Evolutionary conservation across 495 filamentous ascomycete genomes (phyloP), one percentile per base, ranked within the genome.

Genomic region (Podospora tetraspora): DNA sequence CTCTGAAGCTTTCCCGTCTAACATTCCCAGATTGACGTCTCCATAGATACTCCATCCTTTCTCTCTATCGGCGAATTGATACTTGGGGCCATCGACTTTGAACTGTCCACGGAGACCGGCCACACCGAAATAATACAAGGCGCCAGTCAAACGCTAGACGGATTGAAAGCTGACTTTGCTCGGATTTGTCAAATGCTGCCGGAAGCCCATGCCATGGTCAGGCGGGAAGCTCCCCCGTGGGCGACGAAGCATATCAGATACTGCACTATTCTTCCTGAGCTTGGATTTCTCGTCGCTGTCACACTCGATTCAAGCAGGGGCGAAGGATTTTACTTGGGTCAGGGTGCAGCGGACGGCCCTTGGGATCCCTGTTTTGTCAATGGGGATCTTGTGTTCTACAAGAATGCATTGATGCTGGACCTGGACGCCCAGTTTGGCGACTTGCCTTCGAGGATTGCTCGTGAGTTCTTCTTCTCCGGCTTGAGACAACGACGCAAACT

Each of bases 211-310:
- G 81, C 82, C 24, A 79, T 85, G 6, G 81, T 97, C 63, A 83
- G 87, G 4, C 76, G 73, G 12, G 84, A 82, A 1, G 80, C 94
- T 13, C 94, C 95, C 0, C 80, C 80, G 71, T 83, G 79, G 78
- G 83, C 81, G 4, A 67, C 68, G 71, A 81, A 70, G 72, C 91
- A 75, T 79, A 84, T 78, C 74, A 88, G 66, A 79, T 88, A 74
- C 71, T 97, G 78, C 62, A 90, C 96, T 23, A 94, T 94, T 76
- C 92, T 97, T 71, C 93, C 93, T 11, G 92, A 96, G 73, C 84
- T 97, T 16, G 96, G 95, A 3, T 99, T 96, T 77, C 85, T 97
- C 21, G 91, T 93, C 25, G 88, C 89, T 0, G 88, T 97, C 24
- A 84, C 85, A 1, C 76, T 90, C 12, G 87, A 93, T 72, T 79